Conservation (phyloP, 345 rosid genomes). For the Leavenworthia alabamica region DNA sequence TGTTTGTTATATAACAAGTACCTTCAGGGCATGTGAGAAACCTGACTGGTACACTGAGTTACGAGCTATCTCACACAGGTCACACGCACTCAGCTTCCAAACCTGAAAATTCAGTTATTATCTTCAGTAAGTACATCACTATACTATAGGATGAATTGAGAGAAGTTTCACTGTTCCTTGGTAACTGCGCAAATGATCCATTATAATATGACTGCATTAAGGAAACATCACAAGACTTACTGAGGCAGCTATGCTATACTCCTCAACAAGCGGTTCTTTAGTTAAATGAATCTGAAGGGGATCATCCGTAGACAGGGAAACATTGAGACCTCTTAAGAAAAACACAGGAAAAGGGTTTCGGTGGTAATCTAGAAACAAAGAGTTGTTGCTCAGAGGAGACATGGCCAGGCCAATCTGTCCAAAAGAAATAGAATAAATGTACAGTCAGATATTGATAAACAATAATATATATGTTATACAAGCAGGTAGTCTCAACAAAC, state of each 20-base stretch:
- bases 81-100: constrained; percentile 97
- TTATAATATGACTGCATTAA: too few species aligned
- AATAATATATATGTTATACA: background rate
- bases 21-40: constrained; percentile 98
- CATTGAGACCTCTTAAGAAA: constrained; percentile 92
- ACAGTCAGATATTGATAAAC: constrained; percentile 17
- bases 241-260: constrained; percentile 98
- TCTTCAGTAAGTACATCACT: background rate
- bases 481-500: constrained; percentile 31
- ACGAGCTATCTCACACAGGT: constrained; percentile 95
- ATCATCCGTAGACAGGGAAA: constrained; percentile 95
- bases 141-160: background rate
- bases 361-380: constrained; percentile 92
- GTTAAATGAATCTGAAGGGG: constrained; percentile 97
- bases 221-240: constrained; percentile 40
- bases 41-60: constrained; percentile 99
- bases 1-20: constrained; percentile 15
- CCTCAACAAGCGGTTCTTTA: constrained; percentile 96
- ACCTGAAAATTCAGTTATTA: constrained; percentile 41
- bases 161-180: background rate
- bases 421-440: constrained; percentile 14
- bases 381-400: constrained; percentile 99
- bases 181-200: too few species aligned
- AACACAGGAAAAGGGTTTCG: constrained; percentile 86
- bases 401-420: constrained; percentile 90